phyloP scores from a whole-genome alignment of 176 grass and related monocot genomes.

The Calamus simplicifolius region DNA sequence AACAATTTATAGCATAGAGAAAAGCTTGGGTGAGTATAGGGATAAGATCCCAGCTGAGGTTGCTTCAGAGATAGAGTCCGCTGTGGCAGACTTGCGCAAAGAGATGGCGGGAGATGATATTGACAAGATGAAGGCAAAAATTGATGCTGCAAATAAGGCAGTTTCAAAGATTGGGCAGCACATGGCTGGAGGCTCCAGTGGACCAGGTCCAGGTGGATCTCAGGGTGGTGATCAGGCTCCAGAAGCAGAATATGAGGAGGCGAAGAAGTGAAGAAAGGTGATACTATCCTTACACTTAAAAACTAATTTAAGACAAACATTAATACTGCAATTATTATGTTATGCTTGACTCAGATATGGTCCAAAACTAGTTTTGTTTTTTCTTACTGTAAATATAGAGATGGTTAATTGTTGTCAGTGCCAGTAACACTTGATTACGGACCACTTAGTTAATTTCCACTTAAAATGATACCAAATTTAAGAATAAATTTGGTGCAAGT shows the following conservation, averaged over 20 bases:
- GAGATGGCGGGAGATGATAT: constrained; percentile 29
- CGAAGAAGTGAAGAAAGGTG: constrained; percentile 18
- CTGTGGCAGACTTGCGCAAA: constrained; percentile 7
- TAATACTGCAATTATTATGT: too few relatives aligned
- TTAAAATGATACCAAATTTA: too few relatives aligned
- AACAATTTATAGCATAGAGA: constrained; percentile 31
- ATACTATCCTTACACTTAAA: too few relatives aligned
- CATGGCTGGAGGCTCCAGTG: constrained; percentile 20
- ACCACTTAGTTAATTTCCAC: too few relatives aligned
- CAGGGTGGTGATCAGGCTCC: constrained; percentile 20
- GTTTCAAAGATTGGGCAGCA: constrained; percentile 30
- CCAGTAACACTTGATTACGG: too few relatives aligned
- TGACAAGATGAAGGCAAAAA: constrained; percentile 30
- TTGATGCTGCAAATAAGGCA: constrained; percentile 18
- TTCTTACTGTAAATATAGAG: too few relatives aligned
- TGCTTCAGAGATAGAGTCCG: constrained; percentile 28
- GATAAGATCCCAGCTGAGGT: constrained; percentile 29
- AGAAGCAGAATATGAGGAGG: constrained; percentile 34
- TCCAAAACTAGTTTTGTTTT: too few relatives aligned
- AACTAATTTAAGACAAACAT: too few relatives aligned
- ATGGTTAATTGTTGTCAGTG: too few relatives aligned
- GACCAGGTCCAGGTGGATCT: neutral
- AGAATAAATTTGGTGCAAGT: too few relatives aligned
- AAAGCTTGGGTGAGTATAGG: constrained; percentile 36
- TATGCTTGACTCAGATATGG: too few relatives aligned